Evolutionary conservation across 2,329 filamentous ascomycete genomes (phyloP).

Genomic region (Pezicula neosporulosa): DNA sequence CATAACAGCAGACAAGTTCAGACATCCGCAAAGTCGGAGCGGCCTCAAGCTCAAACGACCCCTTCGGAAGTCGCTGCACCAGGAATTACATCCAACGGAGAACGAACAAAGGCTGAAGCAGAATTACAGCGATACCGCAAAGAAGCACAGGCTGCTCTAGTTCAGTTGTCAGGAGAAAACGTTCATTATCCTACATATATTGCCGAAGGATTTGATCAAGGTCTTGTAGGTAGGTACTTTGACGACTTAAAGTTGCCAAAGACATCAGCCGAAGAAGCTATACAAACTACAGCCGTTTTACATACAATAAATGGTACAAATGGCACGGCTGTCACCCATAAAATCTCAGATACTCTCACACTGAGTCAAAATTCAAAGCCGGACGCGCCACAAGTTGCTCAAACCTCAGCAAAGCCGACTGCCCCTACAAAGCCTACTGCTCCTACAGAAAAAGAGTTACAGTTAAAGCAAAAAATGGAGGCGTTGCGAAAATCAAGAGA

Average conservation of each 20-base stretch:
- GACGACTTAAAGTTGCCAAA: slow-evolving; percentile 57
- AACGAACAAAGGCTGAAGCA: slow-evolving; percentile 17
- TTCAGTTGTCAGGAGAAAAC: slow-evolving; percentile 61
- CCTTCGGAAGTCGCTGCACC: not conserved
- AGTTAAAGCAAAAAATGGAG: slow-evolving; percentile 76
- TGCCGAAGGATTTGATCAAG: slow-evolving; percentile 66
- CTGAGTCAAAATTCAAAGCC: too few relatives aligned
- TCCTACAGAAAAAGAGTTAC: slow-evolving; percentile 67
- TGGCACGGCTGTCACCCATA: too few relatives aligned
- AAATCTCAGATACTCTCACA: too few relatives aligned
- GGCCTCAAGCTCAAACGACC: slow-evolving; percentile 1
- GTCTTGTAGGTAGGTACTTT: slow-evolving; percentile 62
- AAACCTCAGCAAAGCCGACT: not conserved
- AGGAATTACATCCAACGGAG: slow-evolving; percentile 1
- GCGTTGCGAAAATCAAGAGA: slow-evolving; percentile 61
- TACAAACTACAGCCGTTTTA: not conserved
- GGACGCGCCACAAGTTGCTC: too few relatives aligned
- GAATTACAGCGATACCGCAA: slow-evolving; percentile 27
- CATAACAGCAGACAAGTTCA: not conserved
- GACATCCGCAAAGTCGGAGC: not conserved
- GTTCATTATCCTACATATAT: slow-evolving; percentile 73
- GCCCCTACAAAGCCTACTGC: slow-evolving; percentile 14
- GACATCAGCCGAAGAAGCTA: slow-evolving; percentile 17
- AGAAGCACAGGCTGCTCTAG: slow-evolving; percentile 63
- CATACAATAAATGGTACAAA: too few relatives aligned